Conservation (phyloP, 1,139 yeast species). For the Eremothecium cymbalariae region DNA sequence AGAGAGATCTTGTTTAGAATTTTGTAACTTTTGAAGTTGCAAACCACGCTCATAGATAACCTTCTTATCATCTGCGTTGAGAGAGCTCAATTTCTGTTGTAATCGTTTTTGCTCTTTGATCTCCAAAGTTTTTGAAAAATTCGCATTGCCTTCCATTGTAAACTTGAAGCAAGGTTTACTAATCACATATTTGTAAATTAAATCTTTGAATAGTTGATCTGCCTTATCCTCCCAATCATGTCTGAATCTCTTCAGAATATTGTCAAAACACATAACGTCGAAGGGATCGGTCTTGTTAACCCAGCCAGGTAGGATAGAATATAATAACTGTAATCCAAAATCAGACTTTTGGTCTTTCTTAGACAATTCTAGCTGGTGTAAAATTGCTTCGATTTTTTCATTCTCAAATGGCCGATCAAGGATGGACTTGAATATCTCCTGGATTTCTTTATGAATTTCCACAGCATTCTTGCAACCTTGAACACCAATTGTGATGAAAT, state of each 20-base stretch:
- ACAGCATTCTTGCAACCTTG: slow-evolving; percentile 60
- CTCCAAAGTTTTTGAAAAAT: slow-evolving; percentile 42
- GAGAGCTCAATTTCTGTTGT: slow-evolving; percentile 34
- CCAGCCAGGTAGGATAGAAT: slow-evolving; percentile 75
- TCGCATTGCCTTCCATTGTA: slow-evolving; percentile 62
- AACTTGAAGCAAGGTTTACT: slow-evolving; percentile 56
- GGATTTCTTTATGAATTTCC: slow-evolving; percentile 40
- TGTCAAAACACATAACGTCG: slow-evolving; percentile 56
- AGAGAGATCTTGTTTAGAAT: slow-evolving; percentile 61
- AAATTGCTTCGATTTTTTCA: slow-evolving; percentile 67
- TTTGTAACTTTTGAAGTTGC: slow-evolving; percentile 53
- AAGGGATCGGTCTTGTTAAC: slow-evolving; percentile 71
- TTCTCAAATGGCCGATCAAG: slow-evolving; percentile 44
- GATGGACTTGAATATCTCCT: slow-evolving; percentile 40
- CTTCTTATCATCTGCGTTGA: slow-evolving; percentile 52
- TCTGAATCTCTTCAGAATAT: slow-evolving; percentile 50
- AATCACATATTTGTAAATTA: slow-evolving; percentile 48
- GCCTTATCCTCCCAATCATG: slow-evolving; percentile 50
- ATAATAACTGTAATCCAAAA: slow-evolving; percentile 75
- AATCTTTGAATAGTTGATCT: slow-evolving; percentile 46
- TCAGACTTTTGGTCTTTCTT: slow-evolving; percentile 85
- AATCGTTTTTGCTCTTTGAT: slow-evolving; percentile 53
- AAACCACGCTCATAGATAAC: slow-evolving; percentile 53
- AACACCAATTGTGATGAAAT: slow-evolving; percentile 76
- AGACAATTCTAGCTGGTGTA: slow-evolving; percentile 78